Base-by-base conservation (phyloP, 2,329 filamentous ascomycete species). In the Aureobasidium sp. region DNA sequence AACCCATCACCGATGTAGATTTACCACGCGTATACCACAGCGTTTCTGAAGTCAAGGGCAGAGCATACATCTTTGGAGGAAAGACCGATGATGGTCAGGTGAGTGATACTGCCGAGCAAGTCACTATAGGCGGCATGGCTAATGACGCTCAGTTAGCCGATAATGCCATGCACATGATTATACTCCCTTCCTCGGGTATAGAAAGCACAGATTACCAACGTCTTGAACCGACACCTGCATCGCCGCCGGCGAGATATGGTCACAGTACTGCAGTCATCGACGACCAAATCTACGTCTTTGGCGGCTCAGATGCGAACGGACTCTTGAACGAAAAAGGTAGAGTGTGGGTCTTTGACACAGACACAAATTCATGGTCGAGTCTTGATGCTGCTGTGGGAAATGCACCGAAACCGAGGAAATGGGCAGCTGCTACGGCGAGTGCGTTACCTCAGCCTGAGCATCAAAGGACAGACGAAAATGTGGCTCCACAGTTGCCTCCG, bases 41-140 rank as follows among this genome's bases (percentile, higher is more conserved):
- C 2, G 67, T 84, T 52, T 82, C 80, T 4, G 71, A 82, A 49
- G 74, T 85, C 65, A 79, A 78, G 63, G 77, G 79, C 58, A 79
- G 80, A 65, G 81, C 81, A 34, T 83, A 83, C 68, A 78, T 84
- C 59, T 84, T 84, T 64, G 82, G 82, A 7, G 82, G 82, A 58
- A 62, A 61, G 31, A 55, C 61, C 0, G 55, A 61, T 44, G 56
- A 37, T 17, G 41, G 42, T n/a, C 20, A 65, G 29, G 62, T 62
- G 2, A 12, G 45, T 42, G 5, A 22, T n/a, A 1, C 2, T 6
- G 3, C 7, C 2, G 6, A 56, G 22, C 25, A 15, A 7, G 5
- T 36, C 34, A 22, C 29, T 1, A 6, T 22, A 17, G 5, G 20
- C 15, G 3, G n/a, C 2, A n/a, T 29, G 25, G 3, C 25, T 48